Evolutionary conservation across 106 monocot genomes (phyloP), one percentile per base, ranked within the genome.

Genomic region (Platanthera zijinensis): DNA sequence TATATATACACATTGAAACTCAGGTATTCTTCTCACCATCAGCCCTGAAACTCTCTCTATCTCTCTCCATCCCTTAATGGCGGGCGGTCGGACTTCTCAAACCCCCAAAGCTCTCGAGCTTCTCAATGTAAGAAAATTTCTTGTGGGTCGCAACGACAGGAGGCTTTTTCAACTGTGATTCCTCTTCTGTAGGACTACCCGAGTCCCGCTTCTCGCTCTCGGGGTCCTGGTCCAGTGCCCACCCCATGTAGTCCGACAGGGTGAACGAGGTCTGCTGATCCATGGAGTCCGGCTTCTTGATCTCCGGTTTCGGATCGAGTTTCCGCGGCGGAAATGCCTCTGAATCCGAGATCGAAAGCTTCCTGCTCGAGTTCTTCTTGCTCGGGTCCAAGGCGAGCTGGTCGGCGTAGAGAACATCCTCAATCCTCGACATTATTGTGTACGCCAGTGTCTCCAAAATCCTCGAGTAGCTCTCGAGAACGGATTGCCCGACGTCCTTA

Each of bases 401-500:
- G 50, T 92, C 84, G 0, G 92, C 92, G 21, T 86, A 77, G 50
- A 92, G 83, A 11, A 92, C 92, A 63, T 92, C 92, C 57, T 92
- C 92, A 46, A 92, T 89, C 47, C 78, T 82, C 8, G 92, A 86
- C 79, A 92, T 86, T 25, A 89, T 83, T 6, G 84, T 83, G 79
- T 81, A 86, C 0, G 88, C 92, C 69, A 89, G 84, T 62, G 76
- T 88, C 28, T 88, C 88, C 0, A 92, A 80, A 15, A 86, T 81
- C 73, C 91, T 92, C 51, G 91, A 92, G 80, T 92, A 92, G 75
- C 91, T 86, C 80, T 92, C 88, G 10, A 88, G 84, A 51, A 88
- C 73, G 50, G 91, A 77, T 39, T 92, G 88, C 25, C 91, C 91
- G 7, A 92, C 82, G 77, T 92, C 91, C 87, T 90, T 45, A 9